These are phyloP conservation scores for Primulina huaijiensis DNA, from an alignment of 257 asterid species.

Conservation along the genomic window DNA sequence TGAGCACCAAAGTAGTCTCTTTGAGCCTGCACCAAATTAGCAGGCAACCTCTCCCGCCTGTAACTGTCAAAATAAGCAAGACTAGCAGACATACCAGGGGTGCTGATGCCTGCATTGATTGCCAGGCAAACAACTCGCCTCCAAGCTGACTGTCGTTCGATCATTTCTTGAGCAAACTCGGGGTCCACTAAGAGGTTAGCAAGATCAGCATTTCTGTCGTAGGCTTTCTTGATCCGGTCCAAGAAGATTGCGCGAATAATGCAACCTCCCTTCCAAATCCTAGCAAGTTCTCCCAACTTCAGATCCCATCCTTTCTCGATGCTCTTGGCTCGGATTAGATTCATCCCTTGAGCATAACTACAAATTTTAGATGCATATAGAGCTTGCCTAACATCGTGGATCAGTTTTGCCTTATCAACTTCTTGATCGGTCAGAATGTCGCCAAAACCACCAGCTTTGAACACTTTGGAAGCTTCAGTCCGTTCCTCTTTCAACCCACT, in stretches of 20 bases:
- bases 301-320: constrained; percentile 82
- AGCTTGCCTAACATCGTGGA: constrained; percentile 85
- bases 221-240: constrained; percentile 91
- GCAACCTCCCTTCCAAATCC: constrained; percentile 98
- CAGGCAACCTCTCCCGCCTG: constrained; percentile 82
- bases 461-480: constrained; percentile 73
- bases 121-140: constrained; percentile 85
- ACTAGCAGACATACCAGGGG: constrained; percentile 96
- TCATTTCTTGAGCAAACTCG: constrained; percentile 80
- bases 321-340: constrained; percentile 89
- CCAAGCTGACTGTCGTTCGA: constrained; percentile 92
- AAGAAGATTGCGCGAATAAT: constrained; percentile 93
- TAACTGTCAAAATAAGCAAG: constrained; percentile 90
- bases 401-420: constrained; percentile 61
- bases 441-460: constrained; percentile 62
- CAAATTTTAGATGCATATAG: constrained; percentile 88
- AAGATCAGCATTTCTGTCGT: constrained; percentile 78
- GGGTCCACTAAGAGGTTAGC: constrained; percentile 91
- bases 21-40: constrained; percentile 93
- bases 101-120: constrained; percentile 78
- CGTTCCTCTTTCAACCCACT: constrained; percentile 95
- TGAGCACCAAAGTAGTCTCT: constrained; percentile 97
- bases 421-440: constrained; percentile 54
- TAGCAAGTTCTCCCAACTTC: constrained; percentile 84
- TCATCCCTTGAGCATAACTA: constrained; percentile 96